Conservation (phyloP, 1,139 yeast genomes). For the Meyerozyma carpophila region DNA sequence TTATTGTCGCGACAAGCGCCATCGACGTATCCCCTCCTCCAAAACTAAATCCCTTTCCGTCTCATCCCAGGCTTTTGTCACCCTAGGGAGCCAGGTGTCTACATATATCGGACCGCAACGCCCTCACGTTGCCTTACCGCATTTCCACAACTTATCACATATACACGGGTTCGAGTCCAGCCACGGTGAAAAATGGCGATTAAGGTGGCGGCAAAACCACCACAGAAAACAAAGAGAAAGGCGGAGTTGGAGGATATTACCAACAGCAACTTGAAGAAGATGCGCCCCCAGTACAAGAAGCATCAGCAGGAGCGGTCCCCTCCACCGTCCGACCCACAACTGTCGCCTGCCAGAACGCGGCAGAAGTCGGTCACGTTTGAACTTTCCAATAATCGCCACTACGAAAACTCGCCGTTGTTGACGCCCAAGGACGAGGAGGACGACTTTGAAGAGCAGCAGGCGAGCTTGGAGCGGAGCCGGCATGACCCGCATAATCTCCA, state of each 20-base stretch:
- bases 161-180: not conserved
- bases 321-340: constrained; percentile 18
- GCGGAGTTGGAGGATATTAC: constrained; percentile 33
- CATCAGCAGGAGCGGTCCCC: constrained; percentile 22
- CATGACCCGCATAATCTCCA: constrained; percentile 12
- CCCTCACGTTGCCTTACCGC: not conserved
- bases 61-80: not conserved
- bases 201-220: not conserved
- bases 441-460: constrained; percentile 16
- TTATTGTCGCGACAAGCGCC: constrained; percentile 1
- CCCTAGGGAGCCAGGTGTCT: not conserved
- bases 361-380: constrained; percentile 23
- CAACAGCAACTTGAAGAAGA: constrained; percentile 15
- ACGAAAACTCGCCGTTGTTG: constrained; percentile 31
- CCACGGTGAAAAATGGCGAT: not conserved
- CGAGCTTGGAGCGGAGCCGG: constrained; percentile 1
- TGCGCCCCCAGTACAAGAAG: constrained; percentile 2
- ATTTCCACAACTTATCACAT: not conserved
- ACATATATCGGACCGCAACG: not conserved
- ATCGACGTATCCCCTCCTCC: constrained; percentile 1
- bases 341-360: constrained; percentile 13
- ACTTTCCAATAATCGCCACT: constrained; percentile 17
- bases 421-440: constrained; percentile 44
- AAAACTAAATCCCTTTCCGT: not conserved
- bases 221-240: constrained; percentile 19